Evolutionary conservation across 1,139 yeast species (phyloP), one percentile per base, ranked within the genome.

Genomic region (Spathaspora jeffriesii): DNA sequence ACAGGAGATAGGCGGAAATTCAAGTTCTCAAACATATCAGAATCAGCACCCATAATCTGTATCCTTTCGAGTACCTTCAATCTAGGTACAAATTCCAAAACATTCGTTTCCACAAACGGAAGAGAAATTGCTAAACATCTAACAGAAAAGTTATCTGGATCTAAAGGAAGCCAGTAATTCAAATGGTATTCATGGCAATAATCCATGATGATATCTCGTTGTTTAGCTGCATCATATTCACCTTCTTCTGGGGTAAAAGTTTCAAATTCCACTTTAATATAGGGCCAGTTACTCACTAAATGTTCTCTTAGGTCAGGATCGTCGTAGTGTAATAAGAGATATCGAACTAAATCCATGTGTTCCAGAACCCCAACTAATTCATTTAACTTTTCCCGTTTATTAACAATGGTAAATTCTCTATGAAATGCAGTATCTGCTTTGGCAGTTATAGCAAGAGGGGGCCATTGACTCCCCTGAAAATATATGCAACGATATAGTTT

Each of bases 401-500:
- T 34, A 18, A 34, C 11, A 34, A 34, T 34, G 2, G 38, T 34
- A 7, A 34, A 34, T 18, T 34, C 23, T 18, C 23, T 22, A 18
- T 34, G 38, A 34, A 34, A 34, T 2, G 38, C 8, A 18, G 38
- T 34, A 14, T 34, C 38, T 3, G 23, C 38, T 7, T 34, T 17
- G 9, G 23, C 23, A 4, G 13, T 4, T 9, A 34, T 10, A 11
- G 38, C 9, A 18, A 34, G 5, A 4, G 23, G 14, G 2, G 38
- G 38, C 14, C 14, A 18, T 17, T 4, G 4, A 34, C n/a, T 18
- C 7, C 38, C 38, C 7, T 18, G 38, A 3, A 34, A n/a, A 34
- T 34, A 34, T 17, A 34, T 34, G 5, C 38, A 9, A 34, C 38
- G 38, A 18, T 34, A 34, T 34, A 34, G 23, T 34, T 34, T 34